Evolutionary conservation across 208 protist genomes (phyloP).

Genomic region (Tritrichomonas musculus): DNA sequence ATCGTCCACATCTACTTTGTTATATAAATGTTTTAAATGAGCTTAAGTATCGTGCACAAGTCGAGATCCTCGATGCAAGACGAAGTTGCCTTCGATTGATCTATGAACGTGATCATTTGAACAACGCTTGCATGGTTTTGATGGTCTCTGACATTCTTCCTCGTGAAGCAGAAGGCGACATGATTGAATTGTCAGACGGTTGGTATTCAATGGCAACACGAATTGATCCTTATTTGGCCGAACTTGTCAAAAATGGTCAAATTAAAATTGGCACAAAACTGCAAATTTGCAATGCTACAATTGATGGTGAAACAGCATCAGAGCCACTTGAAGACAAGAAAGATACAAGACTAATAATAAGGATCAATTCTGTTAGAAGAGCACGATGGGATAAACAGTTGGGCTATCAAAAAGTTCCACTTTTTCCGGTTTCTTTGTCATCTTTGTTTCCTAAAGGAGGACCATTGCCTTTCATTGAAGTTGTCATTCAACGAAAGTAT

Average conservation of each 20-base stretch:
- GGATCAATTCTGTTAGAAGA: background rate
- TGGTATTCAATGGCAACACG: background rate
- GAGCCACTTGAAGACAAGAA: background rate
- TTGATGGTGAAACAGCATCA: slow-evolving; percentile 5
- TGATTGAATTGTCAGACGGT: background rate
- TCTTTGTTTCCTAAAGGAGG: background rate
- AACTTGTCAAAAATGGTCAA: background rate
- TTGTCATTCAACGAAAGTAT: background rate
- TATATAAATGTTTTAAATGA: background rate
- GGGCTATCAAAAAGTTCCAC: background rate
- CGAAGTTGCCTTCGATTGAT: background rate
- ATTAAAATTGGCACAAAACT: background rate
- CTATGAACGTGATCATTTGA: background rate
- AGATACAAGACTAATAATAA: background rate
- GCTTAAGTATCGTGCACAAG: background rate
- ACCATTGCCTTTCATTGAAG: background rate
- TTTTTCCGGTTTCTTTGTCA: background rate
- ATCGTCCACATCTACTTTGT: background rate
- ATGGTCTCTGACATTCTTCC: background rate
- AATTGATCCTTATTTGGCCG: background rate
- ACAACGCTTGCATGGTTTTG: background rate
- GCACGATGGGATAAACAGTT: background rate
- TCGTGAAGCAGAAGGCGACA: background rate
- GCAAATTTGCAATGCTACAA: background rate
- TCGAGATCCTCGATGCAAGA: background rate